phyloP scores from a whole-genome alignment of 2,329 filamentous ascomycete genomes.

The Aureobasidium sp. region DNA sequence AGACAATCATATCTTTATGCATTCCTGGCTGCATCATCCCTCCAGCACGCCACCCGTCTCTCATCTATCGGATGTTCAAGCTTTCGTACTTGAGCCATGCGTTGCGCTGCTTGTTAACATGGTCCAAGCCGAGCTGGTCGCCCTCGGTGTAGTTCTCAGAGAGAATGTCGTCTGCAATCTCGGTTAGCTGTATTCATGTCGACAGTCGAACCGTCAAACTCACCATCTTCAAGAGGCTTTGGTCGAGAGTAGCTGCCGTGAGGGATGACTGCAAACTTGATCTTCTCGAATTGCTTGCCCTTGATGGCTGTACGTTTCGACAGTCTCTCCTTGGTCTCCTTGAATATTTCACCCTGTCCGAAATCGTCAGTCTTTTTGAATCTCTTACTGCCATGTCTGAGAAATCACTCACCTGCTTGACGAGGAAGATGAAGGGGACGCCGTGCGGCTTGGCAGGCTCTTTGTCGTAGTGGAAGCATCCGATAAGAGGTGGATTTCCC shows the following conservation, averaged over 20 bases:
- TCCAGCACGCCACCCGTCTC: background rate
- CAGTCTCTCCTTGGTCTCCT: slow-evolving; percentile 87
- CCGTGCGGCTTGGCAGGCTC: slow-evolving; percentile 79
- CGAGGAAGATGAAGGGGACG: slow-evolving; percentile 80
- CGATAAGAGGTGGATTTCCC: slow-evolving; percentile 59
- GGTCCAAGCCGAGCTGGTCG: slow-evolving; percentile 46
- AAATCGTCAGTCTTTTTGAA: background rate
- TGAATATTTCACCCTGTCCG: slow-evolving; percentile 67
- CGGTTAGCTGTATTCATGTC: background rate
- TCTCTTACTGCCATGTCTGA: background rate
- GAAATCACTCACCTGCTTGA: slow-evolving; percentile 59
- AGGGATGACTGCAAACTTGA: slow-evolving; percentile 82
- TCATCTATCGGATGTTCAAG: slow-evolving; percentile 50
- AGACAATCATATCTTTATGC: background rate
- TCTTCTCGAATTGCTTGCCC: slow-evolving; percentile 97
- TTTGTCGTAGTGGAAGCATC: slow-evolving; percentile 86
- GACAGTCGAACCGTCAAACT: slow-evolving; percentile 26
- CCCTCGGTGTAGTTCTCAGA: slow-evolving; percentile 34
- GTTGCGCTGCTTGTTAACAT: slow-evolving; percentile 52
- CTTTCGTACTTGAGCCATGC: slow-evolving; percentile 53
- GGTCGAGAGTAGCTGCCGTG: slow-evolving; percentile 63
- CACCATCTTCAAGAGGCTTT: slow-evolving; percentile 80
- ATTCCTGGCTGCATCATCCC: background rate
- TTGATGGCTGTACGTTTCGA: slow-evolving; percentile 90
- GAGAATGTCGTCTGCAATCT: slow-evolving; percentile 35